A percentile compares a stretch with the other conserved stretches of the same genome.
These are phyloP conservation scores for Globisporangium parvum DNA, from an alignment of 352 stramenopile genomes.

Conservation along the genomic window DNA sequence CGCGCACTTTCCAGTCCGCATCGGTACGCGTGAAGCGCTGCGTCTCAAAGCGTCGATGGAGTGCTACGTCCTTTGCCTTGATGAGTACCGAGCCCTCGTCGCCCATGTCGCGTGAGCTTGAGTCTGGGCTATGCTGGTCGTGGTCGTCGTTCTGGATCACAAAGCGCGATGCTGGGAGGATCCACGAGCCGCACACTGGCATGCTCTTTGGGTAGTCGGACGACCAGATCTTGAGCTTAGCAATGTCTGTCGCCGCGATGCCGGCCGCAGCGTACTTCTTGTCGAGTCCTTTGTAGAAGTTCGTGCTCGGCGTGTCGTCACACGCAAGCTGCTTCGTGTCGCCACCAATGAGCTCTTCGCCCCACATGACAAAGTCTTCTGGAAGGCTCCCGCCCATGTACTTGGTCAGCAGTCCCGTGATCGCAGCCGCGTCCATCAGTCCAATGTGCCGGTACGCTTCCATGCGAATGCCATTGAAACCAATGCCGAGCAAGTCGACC, in stretches of 20 bases:
- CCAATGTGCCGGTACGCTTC: slow-evolving; percentile 65
- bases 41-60: slow-evolving; percentile 52
- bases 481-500: slow-evolving; percentile 59
- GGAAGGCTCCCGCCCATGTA: slow-evolving; percentile 60
- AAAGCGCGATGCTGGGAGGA: slow-evolving; percentile 48
- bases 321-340: slow-evolving; percentile 42
- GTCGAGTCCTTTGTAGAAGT: slow-evolving; percentile 59
- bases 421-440: slow-evolving; percentile 39
- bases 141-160: slow-evolving; percentile 76
- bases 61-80: slow-evolving; percentile 38
- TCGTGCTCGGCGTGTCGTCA: slow-evolving; percentile 47
- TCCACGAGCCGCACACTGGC: slow-evolving; percentile 56
- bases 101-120: slow-evolving; percentile 43
- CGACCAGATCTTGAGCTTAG: slow-evolving; percentile 77
- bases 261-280: slow-evolving; percentile 31
- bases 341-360: slow-evolving; percentile 34
- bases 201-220: slow-evolving; percentile 58
- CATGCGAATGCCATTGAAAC: slow-evolving; percentile 60
- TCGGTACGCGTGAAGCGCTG: slow-evolving; percentile 47
- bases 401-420: slow-evolving; percentile 39
- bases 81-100: slow-evolving; percentile 49
- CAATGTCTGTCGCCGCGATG: slow-evolving; percentile 43
- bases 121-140: slow-evolving; percentile 57
- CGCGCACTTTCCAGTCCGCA: slow-evolving; percentile 60
- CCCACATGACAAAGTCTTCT: slow-evolving; percentile 57